phyloP scores from a whole-genome alignment of 495 filamentous ascomycete genomes.

The Neurospora sp. region DNA sequence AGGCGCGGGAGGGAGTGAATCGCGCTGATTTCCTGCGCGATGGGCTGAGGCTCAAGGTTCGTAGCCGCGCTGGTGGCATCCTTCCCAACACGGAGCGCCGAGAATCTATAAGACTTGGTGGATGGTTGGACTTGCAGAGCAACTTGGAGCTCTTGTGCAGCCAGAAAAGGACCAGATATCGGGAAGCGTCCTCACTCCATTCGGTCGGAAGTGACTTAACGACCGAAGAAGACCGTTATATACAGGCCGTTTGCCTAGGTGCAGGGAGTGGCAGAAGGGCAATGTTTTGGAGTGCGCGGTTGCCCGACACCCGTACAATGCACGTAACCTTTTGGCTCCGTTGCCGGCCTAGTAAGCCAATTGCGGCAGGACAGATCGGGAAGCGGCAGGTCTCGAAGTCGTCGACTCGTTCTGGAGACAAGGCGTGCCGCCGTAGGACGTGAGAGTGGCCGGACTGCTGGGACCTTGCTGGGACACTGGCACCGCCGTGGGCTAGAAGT shows the following conservation, averaged over 20 bases:
- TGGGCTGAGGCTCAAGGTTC: conserved; percentile 29
- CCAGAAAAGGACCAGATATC: conserved; percentile 5
- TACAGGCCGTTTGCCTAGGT: conserved; percentile 12
- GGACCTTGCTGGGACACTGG: not conserved
- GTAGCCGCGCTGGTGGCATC: conserved; percentile 35
- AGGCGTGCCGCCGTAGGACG: not conserved
- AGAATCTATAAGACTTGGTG: not conserved
- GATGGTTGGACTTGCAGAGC: not conserved
- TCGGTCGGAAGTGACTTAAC: conserved; percentile 5
- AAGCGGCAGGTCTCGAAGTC: not conserved
- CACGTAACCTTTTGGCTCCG: conserved; percentile 15
- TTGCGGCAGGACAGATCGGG: not conserved
- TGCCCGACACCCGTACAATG: conserved; percentile 14
- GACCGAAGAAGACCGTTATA: not conserved
- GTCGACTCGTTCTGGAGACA: not conserved
- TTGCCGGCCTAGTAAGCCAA: conserved; percentile 9
- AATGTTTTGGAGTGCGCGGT: conserved; percentile 17
- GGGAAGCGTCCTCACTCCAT: conserved; percentile 14
- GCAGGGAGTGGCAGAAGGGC: conserved; percentile 14
- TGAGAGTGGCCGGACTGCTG: not conserved
- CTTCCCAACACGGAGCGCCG: conserved; percentile 17
- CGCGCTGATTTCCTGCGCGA: conserved; percentile 29
- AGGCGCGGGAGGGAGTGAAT: conserved; percentile 23
- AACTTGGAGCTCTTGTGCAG: conserved; percentile 7
- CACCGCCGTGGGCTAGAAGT: not conserved